phyloP scores from a whole-genome alignment of 495 filamentous ascomycete species.

The Monascus purpureus region DNA sequence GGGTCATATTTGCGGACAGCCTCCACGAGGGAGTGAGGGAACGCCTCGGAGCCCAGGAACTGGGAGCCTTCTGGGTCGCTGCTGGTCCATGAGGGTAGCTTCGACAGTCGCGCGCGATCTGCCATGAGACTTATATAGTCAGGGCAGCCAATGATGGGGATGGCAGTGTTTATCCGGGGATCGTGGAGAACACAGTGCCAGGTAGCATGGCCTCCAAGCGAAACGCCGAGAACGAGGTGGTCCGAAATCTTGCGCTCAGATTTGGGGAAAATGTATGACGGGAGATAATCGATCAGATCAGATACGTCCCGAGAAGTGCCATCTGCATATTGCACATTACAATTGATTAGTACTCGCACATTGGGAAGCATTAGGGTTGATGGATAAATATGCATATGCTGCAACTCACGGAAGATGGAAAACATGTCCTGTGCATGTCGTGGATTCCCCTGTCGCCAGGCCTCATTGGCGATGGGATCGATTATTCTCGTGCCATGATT shows the following conservation, averaged over 20 bases:
- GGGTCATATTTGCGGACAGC: constrained; percentile 53
- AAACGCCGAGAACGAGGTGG: constrained; percentile 67
- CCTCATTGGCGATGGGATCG: constrained; percentile 43
- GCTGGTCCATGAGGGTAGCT: constrained; percentile 45
- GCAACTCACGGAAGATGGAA: constrained; percentile 37
- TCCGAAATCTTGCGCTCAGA: constrained; percentile 40
- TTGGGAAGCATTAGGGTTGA: constrained; percentile 1
- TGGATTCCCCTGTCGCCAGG: constrained; percentile 68
- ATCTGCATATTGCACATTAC: constrained; percentile 31
- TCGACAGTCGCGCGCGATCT: constrained; percentile 64
- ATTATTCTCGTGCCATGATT: constrained; percentile 74
- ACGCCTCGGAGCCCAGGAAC: constrained; percentile 64
- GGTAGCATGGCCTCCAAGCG: constrained; percentile 75
- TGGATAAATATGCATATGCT: background rate
- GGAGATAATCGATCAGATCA: constrained; percentile 55
- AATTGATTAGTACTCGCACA: constrained; percentile 1
- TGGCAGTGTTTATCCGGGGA: constrained; percentile 56
- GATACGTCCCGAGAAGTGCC: constrained; percentile 67
- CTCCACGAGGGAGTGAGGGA: constrained; percentile 51
- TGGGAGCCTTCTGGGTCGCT: constrained; percentile 38
- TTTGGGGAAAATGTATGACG: constrained; percentile 56
- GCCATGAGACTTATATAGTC: constrained; percentile 70
- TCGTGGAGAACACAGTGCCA: constrained; percentile 75
- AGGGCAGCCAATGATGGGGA: constrained; percentile 77
- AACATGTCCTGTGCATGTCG: constrained; percentile 87